Percentiles rank a stretch among this genome's conserved stretches.
These are phyloP conservation scores for Monotropa hypopitys DNA, from an alignment of 179 eudicot species.

Conservation along the genomic window DNA sequence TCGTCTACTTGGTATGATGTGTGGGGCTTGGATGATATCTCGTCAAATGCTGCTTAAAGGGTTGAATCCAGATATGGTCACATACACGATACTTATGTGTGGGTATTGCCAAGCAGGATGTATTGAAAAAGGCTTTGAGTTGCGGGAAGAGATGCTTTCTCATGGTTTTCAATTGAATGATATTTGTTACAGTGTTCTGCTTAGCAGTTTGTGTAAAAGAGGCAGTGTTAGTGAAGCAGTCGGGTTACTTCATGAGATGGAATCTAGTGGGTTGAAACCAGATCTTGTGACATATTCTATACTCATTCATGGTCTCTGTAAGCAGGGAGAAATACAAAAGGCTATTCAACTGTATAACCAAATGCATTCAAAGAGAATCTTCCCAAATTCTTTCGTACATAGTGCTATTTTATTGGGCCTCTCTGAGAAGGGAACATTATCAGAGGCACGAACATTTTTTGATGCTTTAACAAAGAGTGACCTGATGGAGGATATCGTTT, in stretches of 20 bases:
- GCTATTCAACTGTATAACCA: constrained; percentile 44
- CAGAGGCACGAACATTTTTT: constrained; percentile 48
- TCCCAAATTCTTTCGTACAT: constrained; percentile 35
- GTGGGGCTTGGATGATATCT: constrained; percentile 30
- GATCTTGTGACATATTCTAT: constrained; percentile 52
- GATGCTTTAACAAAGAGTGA: constrained; percentile 34
- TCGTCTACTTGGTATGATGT: constrained; percentile 41
- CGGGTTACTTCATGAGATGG: constrained; percentile 45
- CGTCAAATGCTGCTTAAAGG: constrained; percentile 37
- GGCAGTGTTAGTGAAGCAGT: constrained; percentile 47
- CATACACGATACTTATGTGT: constrained; percentile 45
- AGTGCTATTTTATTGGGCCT: constrained; percentile 44
- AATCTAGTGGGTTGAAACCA: constrained; percentile 35
- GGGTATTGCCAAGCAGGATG: constrained; percentile 55
- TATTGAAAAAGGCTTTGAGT: constrained; percentile 36
- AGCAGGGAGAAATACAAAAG: constrained; percentile 42
- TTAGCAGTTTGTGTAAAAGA: constrained; percentile 53
- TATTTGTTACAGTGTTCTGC: constrained; percentile 39
- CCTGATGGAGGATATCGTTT: constrained; percentile 28
- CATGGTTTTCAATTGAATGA: constrained; percentile 36
- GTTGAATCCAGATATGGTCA: constrained; percentile 32
- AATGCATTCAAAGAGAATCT: constrained; percentile 37
- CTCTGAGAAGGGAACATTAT: constrained; percentile 37
- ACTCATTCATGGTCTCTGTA: constrained; percentile 62
- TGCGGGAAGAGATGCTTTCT: constrained; percentile 56